These are phyloP conservation scores for Eucalyptus cloeziana DNA, from an alignment of 345 rosid genomes.

Conservation along the genomic window DNA sequence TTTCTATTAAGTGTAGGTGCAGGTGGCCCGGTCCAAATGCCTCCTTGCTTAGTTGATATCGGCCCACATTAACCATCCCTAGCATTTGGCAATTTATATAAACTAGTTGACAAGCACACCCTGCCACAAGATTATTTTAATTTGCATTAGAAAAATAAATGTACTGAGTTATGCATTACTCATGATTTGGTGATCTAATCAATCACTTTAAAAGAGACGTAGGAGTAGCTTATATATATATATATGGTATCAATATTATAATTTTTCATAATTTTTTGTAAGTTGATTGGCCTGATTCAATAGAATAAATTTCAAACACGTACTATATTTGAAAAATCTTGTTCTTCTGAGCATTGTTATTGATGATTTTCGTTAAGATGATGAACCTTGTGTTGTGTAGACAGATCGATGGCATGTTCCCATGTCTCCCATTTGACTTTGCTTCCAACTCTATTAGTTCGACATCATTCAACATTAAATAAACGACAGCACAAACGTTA, in stretches of 20 bases:
- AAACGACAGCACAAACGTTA: neutral
- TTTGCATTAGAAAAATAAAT: neutral
- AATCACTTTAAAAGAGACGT: neutral
- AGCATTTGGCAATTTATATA: neutral
- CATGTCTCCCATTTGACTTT: neutral
- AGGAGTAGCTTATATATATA: neutral
- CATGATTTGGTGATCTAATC: neutral
- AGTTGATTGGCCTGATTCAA: neutral
- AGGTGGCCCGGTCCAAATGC: neutral
- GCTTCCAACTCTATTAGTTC: neutral
- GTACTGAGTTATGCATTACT: neutral
- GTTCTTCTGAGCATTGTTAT: neutral
- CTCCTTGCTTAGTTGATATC: neutral
- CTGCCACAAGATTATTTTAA: neutral
- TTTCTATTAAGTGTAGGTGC: neutral
- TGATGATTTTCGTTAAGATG: neutral
- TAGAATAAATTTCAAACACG: neutral
- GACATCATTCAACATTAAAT: neutral
- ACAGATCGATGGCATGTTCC: neutral
- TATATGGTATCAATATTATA: fast-evolving
- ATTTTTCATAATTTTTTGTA: neutral
- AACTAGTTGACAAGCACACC: neutral
- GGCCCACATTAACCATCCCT: neutral
- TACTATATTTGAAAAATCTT: neutral
- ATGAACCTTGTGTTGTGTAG: neutral